Evolutionary conservation across 1,139 yeast genomes (phyloP).

Genomic region (Casaregolazyma suthepensis): DNA sequence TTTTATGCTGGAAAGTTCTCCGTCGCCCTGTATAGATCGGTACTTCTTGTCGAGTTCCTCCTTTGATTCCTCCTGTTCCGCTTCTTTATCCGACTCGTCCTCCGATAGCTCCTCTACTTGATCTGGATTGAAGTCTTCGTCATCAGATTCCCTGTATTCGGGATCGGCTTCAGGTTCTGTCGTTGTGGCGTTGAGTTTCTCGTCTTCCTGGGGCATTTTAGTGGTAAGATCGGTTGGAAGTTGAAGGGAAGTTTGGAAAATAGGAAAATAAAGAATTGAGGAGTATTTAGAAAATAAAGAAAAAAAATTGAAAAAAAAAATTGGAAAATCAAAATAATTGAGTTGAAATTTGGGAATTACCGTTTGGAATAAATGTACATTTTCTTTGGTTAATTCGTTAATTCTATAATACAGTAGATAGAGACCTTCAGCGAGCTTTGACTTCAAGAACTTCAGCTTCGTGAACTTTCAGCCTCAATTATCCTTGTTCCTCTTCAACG

Average conservation of each 20-base stretch:
- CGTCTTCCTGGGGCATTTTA: background rate
- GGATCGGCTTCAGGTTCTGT: conserved; percentile 26
- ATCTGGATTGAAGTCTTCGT: conserved; percentile 56
- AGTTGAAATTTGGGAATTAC: background rate
- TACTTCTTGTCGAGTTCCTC: conserved; percentile 32
- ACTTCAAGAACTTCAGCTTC: too few species aligned
- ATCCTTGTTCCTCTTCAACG: conserved; percentile 30
- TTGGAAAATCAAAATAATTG: too few species aligned
- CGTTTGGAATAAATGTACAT: background rate
- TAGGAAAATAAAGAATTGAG: too few species aligned
- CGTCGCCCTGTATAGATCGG: conserved; percentile 42
- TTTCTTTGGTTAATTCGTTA: too few species aligned
- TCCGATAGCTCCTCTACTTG: conserved; percentile 1
- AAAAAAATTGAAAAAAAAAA: too few species aligned
- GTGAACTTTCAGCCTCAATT: background rate
- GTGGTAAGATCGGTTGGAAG: too few species aligned
- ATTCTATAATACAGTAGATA: too few species aligned
- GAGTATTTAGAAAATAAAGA: too few species aligned
- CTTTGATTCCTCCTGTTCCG: conserved; percentile 17
- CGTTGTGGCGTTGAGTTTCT: conserved; percentile 1
- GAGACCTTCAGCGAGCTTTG: too few species aligned
- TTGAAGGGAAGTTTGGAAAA: background rate
- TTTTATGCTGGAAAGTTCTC: conserved; percentile 43
- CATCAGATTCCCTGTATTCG: conserved; percentile 55
- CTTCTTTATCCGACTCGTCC: conserved; percentile 18